These are phyloP conservation scores for Infundibulicybe gibba DNA, from an alignment of 768 basidiomycete species.

Conservation along the genomic window DNA sequence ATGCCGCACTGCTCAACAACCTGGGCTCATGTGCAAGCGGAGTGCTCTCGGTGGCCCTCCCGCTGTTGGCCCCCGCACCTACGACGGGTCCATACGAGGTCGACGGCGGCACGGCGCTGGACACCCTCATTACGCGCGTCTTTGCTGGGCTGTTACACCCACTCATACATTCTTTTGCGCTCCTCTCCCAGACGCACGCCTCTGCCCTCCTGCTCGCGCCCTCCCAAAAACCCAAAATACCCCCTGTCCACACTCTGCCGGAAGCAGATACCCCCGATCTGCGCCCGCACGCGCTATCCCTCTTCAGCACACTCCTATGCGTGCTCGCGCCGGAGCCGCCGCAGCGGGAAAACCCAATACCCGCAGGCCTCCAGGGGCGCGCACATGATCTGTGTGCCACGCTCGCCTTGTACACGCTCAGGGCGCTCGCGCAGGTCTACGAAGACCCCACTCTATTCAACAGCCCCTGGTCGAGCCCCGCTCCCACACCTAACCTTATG, in stretches of 20 bases:
- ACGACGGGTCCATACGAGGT: slow-evolving; percentile 8
- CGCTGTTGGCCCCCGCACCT: slow-evolving; percentile 8
- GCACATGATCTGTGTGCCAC: too few relatives aligned
- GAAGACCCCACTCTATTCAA: too few relatives aligned
- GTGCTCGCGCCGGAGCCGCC: slow-evolving; percentile 8
- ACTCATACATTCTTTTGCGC: slow-evolving; percentile 22
- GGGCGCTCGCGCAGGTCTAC: too few relatives aligned
- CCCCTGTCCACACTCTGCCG: too few relatives aligned
- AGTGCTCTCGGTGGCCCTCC: slow-evolving; percentile 12
- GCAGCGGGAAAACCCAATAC: too few relatives aligned
- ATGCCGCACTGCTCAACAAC: slow-evolving; percentile 15
- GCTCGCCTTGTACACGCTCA: too few relatives aligned
- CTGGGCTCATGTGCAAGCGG: slow-evolving; percentile 12
- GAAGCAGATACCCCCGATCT: slow-evolving; percentile 14
- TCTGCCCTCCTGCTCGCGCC: slow-evolving; percentile 4
- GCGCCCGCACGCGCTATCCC: slow-evolving; percentile 20
- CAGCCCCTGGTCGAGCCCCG: too few relatives aligned
- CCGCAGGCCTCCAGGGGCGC: too few relatives aligned
- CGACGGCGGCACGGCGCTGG: slow-evolving; percentile 6
- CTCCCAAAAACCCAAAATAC: too few relatives aligned
- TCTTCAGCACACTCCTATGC: slow-evolving; percentile 20
- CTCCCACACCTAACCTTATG: too few relatives aligned
- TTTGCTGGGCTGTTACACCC: slow-evolving; percentile 4
- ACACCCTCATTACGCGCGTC: slow-evolving; percentile 11
- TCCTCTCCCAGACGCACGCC: slow-evolving; percentile 17